Evolutionary conservation across 1,139 yeast species (phyloP).

Genomic region (Kodamaea arcana): DNA sequence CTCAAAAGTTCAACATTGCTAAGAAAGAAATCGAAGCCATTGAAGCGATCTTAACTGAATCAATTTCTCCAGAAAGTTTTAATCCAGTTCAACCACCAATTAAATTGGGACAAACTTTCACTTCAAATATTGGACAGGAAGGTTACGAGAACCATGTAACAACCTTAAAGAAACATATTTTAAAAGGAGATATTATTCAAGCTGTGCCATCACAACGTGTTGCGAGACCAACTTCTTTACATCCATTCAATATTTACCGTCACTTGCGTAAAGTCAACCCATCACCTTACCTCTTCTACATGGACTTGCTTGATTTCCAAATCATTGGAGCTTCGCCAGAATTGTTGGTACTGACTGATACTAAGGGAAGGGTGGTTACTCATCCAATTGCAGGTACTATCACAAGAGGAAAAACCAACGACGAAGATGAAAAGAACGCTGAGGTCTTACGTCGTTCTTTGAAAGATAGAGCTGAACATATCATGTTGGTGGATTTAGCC

Average conservation of each 20-base stretch:
- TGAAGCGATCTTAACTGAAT: slow-evolving; percentile 42
- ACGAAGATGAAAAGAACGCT: slow-evolving; percentile 87
- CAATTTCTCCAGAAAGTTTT: slow-evolving; percentile 24
- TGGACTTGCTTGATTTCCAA: slow-evolving; percentile 88
- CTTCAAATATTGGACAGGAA: slow-evolving; percentile 86
- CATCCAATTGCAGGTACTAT: slow-evolving; percentile 99
- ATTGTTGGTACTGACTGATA: slow-evolving; percentile 76
- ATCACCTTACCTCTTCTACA: slow-evolving; percentile 91
- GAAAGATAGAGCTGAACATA: slow-evolving; percentile 96
- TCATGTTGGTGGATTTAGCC: slow-evolving; percentile 96
- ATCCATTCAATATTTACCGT: slow-evolving; percentile 93
- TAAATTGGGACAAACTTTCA: slow-evolving; percentile 57
- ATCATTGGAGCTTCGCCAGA: slow-evolving; percentile 98
- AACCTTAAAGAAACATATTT: slow-evolving; percentile 71
- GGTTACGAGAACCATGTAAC: slow-evolving; percentile 86
- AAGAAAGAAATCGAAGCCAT: slow-evolving; percentile 52
- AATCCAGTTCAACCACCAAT: slow-evolving; percentile 67
- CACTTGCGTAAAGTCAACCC: slow-evolving; percentile 95
- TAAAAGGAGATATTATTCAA: slow-evolving; percentile 90
- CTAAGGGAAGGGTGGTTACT: slow-evolving; percentile 69
- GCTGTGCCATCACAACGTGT: slow-evolving; percentile 98
- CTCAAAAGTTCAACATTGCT: slow-evolving; percentile 54
- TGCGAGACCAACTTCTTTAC: slow-evolving; percentile 89
- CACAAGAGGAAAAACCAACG: slow-evolving; percentile 80
- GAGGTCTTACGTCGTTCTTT: slow-evolving; percentile 66